Percentiles rank a stretch among this genome's conserved stretches.
These are phyloP conservation scores for Sphagnum tenellum DNA, from an alignment of 225 moss, liverwort and hornwort species.

Conservation along the genomic window DNA sequence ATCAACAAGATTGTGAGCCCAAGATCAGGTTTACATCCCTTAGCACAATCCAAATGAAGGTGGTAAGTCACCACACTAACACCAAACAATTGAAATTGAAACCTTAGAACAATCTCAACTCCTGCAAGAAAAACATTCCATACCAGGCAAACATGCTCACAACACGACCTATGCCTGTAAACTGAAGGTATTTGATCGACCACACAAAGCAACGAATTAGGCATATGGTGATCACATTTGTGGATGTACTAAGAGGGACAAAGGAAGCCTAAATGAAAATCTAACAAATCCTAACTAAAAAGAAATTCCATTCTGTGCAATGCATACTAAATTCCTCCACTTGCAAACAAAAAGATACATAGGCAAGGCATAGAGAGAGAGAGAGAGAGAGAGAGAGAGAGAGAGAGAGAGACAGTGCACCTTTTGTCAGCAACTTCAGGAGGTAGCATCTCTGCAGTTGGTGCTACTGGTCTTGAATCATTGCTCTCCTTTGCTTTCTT, in stretches of 20 bases:
- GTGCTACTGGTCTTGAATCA: constrained; percentile 11
- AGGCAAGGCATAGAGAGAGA: neutral
- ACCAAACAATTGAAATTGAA: no score
- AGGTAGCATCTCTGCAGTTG: constrained; percentile 40
- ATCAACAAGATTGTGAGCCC: no score
- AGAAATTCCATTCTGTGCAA: neutral
- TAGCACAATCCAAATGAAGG: no score
- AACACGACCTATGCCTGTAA: no score
- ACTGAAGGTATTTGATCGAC: no score
- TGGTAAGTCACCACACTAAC: no score
- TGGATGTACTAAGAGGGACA: neutral
- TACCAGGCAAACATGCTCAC: no score
- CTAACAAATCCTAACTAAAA: neutral
- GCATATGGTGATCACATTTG: neutral
- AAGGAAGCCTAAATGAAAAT: neutral
- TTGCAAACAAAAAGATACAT: neutral
- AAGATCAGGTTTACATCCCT: no score
- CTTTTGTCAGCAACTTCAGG: constrained; percentile 65
- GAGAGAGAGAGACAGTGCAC: constrained; percentile 15
- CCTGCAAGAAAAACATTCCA: no score
- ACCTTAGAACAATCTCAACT: no score
- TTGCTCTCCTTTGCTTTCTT: constrained; percentile 14
- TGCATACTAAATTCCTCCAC: neutral
- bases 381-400: neutral
- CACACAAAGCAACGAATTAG: no score